These are phyloP conservation scores for Passiflora organensis DNA, from an alignment of 345 rosid species.

Conservation along the genomic window DNA sequence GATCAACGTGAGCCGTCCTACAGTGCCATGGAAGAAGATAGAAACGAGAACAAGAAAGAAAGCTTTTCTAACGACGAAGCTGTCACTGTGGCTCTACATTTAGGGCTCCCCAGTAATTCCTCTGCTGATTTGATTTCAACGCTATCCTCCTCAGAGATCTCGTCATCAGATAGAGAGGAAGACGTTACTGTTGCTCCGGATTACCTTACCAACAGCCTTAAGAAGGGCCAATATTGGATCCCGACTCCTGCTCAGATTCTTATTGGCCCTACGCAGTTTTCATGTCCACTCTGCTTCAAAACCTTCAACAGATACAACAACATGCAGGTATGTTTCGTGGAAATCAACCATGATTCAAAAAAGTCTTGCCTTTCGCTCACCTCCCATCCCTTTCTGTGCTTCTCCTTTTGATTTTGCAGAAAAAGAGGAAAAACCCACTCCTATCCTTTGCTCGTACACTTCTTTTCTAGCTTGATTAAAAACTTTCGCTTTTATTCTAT, in stretches of 20 bases:
- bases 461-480: slow-evolving; percentile 28
- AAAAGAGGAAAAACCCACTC: slow-evolving; percentile 13
- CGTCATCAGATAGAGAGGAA: slow-evolving; percentile 32
- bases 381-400: slow-evolving; percentile 19
- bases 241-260: slow-evolving; percentile 98
- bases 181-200: slow-evolving; percentile 38
- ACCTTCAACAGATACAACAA: slow-evolving; percentile 99
- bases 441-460: slow-evolving; percentile 21
- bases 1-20: slow-evolving; percentile 16
- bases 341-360: too few relatives aligned
- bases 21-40: slow-evolving; percentile 40
- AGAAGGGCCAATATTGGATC: slow-evolving; percentile 90
- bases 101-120: slow-evolving; percentile 55
- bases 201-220: slow-evolving; percentile 30
- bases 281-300: slow-evolving; percentile 98
- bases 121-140: slow-evolving; percentile 39
- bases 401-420: slow-evolving; percentile 22
- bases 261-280: slow-evolving; percentile 95
- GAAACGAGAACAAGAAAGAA: slow-evolving; percentile 29
- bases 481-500: slow-evolving; percentile 24
- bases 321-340: slow-evolving; percentile 75
- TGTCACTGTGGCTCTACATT: slow-evolving; percentile 73
- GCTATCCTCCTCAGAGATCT: slow-evolving; percentile 30
- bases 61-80: slow-evolving; percentile 25
- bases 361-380: slow-evolving; percentile 17